Evolutionary conservation across 495 filamentous ascomycete species (phyloP), one percentile per base, ranked within the genome.

Genomic region (Cenococcum geophilum): DNA sequence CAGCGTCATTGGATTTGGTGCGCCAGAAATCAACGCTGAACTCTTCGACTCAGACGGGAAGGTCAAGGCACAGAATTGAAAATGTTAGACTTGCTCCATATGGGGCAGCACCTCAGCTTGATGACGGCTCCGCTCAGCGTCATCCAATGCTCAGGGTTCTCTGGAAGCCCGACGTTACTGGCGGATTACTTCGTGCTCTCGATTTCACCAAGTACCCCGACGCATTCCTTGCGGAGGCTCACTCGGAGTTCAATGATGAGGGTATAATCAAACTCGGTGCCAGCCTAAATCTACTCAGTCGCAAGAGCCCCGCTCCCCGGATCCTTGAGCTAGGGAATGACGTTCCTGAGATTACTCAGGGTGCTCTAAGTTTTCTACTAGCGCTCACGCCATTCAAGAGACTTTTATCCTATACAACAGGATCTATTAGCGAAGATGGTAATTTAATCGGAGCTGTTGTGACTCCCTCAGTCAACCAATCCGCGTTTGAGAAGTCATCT

Each of bases 91-190:
- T 40, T 40, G 36, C 36, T 8, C 36, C 36, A 14, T 40, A 40
- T 40, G 36, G 14, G 14, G 36, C 36, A 14, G 36, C 36, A 6
- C 8, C 8, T 14, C 36, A 40, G 36, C 36, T 40, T 8, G 36
- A 40, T 8, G 14, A 6, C 8, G 36, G 36, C 14, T 6, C 8
- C 35, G 11, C 22, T 20, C 47, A 66, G 27, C 66, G 71, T 1
- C 61, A 76, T 18, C 73, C 74, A 0, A 53, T 50, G 25, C 34
- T 72, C 0, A 52, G 68, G 1, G 57, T 71, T 1, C n/a, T 45
- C n/a, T 76, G 74, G 74, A 75, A 75, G 60, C 74, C 74, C 3
- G 73, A 74, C 27, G 36, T 40, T 6, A 40, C 8, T 40, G 8
- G 8, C 6, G 36, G 36, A 40, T 40, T 40, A 14, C 6, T 40